Percentiles rank a stretch among this genome's conserved stretches.
These are phyloP conservation scores for Cercospora sp. DNA, from an alignment of 2,329 filamentous ascomycete species.

Conservation along the genomic window DNA sequence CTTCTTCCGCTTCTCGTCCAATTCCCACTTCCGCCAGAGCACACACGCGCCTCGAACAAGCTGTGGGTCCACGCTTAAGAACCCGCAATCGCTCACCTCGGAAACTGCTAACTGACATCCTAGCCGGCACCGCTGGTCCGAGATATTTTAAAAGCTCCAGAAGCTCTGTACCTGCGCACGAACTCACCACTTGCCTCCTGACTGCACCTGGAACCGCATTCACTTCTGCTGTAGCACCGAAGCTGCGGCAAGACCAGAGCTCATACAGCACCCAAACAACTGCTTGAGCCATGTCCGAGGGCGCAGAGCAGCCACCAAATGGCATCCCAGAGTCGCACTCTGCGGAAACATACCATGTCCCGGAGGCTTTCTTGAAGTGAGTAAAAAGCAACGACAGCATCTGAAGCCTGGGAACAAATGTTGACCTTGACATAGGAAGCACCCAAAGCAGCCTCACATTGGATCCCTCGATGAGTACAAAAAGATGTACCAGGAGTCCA, in stretches of 20 bases:
- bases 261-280: neutral
- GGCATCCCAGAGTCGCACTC: slow-evolving; percentile 33
- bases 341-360: slow-evolving; percentile 35
- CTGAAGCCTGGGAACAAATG: neutral
- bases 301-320: slow-evolving; percentile 23
- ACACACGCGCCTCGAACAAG: neutral
- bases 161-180: slow-evolving; percentile 11
- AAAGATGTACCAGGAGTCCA: slow-evolving; percentile 75
- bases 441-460: slow-evolving; percentile 62
- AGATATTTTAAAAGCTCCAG: slow-evolving; percentile 13
- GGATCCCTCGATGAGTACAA: slow-evolving; percentile 63
- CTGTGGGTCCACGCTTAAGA: slow-evolving; percentile 16
- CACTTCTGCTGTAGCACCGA: slow-evolving; percentile 8
- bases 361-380: slow-evolving; percentile 45
- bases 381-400: slow-evolving; percentile 22
- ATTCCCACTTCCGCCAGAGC: neutral
- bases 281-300: slow-evolving; percentile 29
- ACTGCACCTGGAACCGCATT: neutral
- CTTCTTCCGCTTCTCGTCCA: neutral
- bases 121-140: slow-evolving; percentile 21
- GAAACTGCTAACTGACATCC: slow-evolving; percentile 15
- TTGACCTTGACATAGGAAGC: slow-evolving; percentile 50
- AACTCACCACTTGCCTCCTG: slow-evolving; percentile 2
- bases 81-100: slow-evolving; percentile 9
- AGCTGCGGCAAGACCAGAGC: slow-evolving; percentile 7